Percentiles rank a stretch among this genome's conserved stretches.
phyloP scores from a whole-genome alignment of 805 yeast species.

The Metschnikowia aberdeeniae region DNA sequence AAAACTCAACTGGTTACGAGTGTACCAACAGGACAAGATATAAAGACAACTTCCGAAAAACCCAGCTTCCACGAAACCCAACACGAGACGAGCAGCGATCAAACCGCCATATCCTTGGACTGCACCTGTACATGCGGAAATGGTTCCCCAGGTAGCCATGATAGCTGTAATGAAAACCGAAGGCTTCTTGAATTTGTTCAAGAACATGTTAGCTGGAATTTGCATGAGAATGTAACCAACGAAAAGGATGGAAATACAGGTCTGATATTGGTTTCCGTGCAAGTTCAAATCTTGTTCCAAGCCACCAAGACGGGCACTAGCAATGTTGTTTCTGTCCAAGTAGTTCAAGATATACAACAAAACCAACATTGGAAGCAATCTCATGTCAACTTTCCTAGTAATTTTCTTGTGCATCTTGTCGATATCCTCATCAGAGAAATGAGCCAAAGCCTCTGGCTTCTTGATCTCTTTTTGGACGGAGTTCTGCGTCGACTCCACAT shows the following conservation, averaged over 20 bases:
- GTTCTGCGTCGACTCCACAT: conserved; percentile 8
- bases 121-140: conserved; percentile 47
- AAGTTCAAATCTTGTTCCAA: conserved; percentile 41
- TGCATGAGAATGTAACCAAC: conserved; percentile 48
- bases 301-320: conserved; percentile 51
- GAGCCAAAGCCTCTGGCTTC: conserved; percentile 30
- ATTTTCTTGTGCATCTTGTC: conserved; percentile 39
- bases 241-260: conserved; percentile 49
- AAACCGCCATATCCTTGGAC: conserved; percentile 43
- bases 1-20: conserved; percentile 45
- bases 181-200: conserved; percentile 47
- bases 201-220: conserved; percentile 46
- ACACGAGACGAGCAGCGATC: conserved; percentile 42
- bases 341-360: conserved; percentile 50
- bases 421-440: conserved; percentile 39
- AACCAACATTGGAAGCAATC: conserved; percentile 49
- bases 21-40: conserved; percentile 54
- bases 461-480: not conserved
- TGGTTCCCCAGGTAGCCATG: conserved; percentile 50
- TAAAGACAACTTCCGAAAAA: conserved; percentile 46
- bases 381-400: conserved; percentile 44
- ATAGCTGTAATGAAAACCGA: conserved; percentile 45
- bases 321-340: conserved; percentile 51
- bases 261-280: conserved; percentile 43
- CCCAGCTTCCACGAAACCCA: conserved; percentile 48